A percentile compares a stretch with the other conserved stretches of the same genome.
phyloP scores from a whole-genome alignment of 768 basidiomycete genomes.

The Termitomyces sp. region DNA sequence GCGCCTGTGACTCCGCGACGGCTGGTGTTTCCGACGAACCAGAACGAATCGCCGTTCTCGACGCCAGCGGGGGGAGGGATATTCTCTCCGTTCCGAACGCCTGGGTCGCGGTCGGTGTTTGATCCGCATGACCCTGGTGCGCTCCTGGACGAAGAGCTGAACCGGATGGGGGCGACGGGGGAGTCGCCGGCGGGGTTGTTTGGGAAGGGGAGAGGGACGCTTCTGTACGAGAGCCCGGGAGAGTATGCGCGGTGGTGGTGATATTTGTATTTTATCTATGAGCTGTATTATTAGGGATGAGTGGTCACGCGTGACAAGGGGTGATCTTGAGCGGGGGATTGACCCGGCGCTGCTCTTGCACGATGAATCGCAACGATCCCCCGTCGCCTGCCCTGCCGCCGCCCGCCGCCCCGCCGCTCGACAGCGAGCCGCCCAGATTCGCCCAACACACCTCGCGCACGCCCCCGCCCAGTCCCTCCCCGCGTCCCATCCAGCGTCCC shows the following conservation, averaged over 20 bases:
- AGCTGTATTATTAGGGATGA: background rate
- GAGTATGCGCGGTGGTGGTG: slow-evolving; percentile 49
- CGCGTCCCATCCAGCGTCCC: slow-evolving; percentile 32
- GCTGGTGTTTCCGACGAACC: slow-evolving; percentile 29
- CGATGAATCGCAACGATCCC: slow-evolving; percentile 30
- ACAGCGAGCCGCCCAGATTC: slow-evolving; percentile 16
- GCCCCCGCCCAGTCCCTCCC: slow-evolving; percentile 27
- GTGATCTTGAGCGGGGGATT: slow-evolving; percentile 9
- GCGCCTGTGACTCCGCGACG: slow-evolving; percentile 33
- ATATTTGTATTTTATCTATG: slow-evolving; percentile 7
- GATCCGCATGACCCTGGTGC: slow-evolving; percentile 70
- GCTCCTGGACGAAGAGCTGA: slow-evolving; percentile 69
- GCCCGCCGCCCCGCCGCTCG: slow-evolving; percentile 13
- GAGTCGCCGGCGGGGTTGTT: slow-evolving; percentile 68
- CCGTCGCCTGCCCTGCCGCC: slow-evolving; percentile 26
- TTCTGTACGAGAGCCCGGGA: slow-evolving; percentile 69
- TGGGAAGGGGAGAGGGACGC: slow-evolving; percentile 44
- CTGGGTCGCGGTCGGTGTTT: slow-evolving; percentile 44
- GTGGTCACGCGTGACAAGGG: slow-evolving; percentile 9
- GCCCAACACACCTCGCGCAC: slow-evolving; percentile 19
- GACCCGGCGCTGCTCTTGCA: background rate
- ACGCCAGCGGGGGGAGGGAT: slow-evolving; percentile 24
- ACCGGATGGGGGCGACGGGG: slow-evolving; percentile 34
- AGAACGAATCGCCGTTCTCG: slow-evolving; percentile 35
- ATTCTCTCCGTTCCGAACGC: slow-evolving; percentile 42